Evolutionary conservation across 306 rosid genomes (phyloP), one percentile per base, ranked within the genome.

Genomic region (Prunus campanulata): DNA sequence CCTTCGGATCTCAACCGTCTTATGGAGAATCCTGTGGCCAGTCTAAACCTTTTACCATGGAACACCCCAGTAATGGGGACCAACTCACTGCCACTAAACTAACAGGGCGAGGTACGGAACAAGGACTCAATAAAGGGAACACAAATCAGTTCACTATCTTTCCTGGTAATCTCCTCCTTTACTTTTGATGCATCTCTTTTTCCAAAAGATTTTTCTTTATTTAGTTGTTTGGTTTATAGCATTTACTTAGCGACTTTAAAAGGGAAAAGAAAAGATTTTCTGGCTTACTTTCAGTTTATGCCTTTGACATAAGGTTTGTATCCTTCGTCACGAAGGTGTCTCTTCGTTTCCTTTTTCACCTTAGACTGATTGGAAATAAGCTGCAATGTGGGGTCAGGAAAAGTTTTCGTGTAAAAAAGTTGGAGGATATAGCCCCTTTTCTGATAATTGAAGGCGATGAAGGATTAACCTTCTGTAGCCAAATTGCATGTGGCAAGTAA

Each of bases 11-110:
- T 77, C 92, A 85, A 74, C 77, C 90, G 0, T 64, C 66, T 72
- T 81, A 77, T 79, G 94, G 86, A 27, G 96, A 91, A 8, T 84
- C 92, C 39, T 87, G 85, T 85, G 90, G 83, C 77, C 93, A 84
- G 64, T 65, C 83, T 51, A 93, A 93, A 80, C 72, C 90, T 71
- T 91, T 86, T 49, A 84, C 91, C 14, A 80, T 80, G 80, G 91
- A 89, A 74, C 80, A 74, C 19, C 83, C 88, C 19, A 65, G 67
- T 61, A 71, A 30, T 75, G 96, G 80, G 66, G 88, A 84, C 80
- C 93, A 89, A 79, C 70, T 86, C 72, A 79, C 64, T 80, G 75
- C 82, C 60, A 68, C 29, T 65, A 91, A 86, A 86, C 83, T 76
- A 29, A 77, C 85, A 0, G 87, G 76, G 60, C 80, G 88, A 78